Conservation (phyloP, 352 stramenopile species). For the Phytophthora sp. region DNA sequence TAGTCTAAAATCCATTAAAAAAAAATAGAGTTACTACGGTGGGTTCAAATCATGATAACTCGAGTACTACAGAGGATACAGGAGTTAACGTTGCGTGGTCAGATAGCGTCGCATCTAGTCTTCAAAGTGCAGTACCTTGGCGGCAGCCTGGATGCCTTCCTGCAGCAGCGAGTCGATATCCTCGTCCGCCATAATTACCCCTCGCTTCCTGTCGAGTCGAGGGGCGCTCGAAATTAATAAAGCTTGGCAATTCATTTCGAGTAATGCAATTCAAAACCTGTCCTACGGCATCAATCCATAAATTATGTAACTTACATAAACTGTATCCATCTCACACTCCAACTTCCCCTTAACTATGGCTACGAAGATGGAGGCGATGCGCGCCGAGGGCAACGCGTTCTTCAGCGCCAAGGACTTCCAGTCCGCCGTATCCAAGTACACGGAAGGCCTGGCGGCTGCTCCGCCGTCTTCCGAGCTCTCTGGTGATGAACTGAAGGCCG, state of each 20-base stretch:
- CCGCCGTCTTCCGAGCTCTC: conserved; percentile 6
- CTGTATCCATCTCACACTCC: conserved; percentile 39
- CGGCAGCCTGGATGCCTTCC: conserved; percentile 66
- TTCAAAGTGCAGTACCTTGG: conserved; percentile 41
- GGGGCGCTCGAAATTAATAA: conserved; percentile 31
- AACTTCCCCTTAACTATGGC: conserved; percentile 20
- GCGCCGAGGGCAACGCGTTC: conserved; percentile 73
- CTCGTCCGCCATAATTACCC: conserved; percentile 60
- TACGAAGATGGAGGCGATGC: conserved; percentile 60
- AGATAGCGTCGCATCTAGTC: conserved; percentile 1
- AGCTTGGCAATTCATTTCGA: conserved; percentile 26
- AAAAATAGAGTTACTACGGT: conserved; percentile 14
- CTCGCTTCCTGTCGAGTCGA: conserved; percentile 21
- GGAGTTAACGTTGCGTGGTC: background rate
- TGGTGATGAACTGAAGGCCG: conserved; percentile 18
- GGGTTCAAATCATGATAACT: conserved; percentile 8
- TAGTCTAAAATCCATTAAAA: conserved; percentile 21
- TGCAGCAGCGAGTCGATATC: conserved; percentile 87
- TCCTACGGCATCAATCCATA: conserved; percentile 6
- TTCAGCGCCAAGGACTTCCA: conserved; percentile 77
- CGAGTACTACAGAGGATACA: background rate
- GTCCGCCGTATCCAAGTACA: conserved; percentile 71
- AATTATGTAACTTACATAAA: conserved; percentile 5
- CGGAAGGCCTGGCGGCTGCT: conserved; percentile 46
- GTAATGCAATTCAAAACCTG: conserved; percentile 27